Evolutionary conservation across 2,329 filamentous ascomycete species (phyloP), one percentile per base, ranked within the genome.

Genomic region (Arthrobotrys pseudoclavata): DNA sequence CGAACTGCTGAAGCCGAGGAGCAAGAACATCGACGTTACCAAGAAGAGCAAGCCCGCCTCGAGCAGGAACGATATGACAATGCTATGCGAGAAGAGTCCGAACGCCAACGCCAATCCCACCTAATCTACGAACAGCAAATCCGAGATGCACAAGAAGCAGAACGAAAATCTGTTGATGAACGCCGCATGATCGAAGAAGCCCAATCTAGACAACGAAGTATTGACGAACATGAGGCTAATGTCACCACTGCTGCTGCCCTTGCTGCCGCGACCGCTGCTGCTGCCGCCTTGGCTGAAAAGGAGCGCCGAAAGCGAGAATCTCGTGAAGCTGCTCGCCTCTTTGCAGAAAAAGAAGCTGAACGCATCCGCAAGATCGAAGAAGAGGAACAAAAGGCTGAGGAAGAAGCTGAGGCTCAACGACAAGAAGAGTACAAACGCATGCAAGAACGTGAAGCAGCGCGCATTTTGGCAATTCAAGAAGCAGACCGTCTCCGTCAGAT

Each of bases 241-340:
- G 45, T 62, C 34, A 69, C 53, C 9, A 47, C 61, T 0, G 53
- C 61, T 24, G 75, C 68, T 24, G 55, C 60, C 9, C 62, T 69
- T 13, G 75, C 68, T 29, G 62, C 57, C 0, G 68, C 75, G 5
- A 55, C 53, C n/a, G 68, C 62, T 13, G 26, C 71, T 37, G 50
- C 60, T 6, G 55, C 48, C 13, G 71, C 57, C 18, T 22, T 72
- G 47, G 37, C 68, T 13, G 60, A 68, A 40, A 78, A 72, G 22
- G 69, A 78, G 48, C 68, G 67, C 26, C 66, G 72, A 3, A 76
- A 76, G 22, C 66, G 72, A 20, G 72, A 76, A 67, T 63, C 69
- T 15, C 72, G 72, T 62, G 72, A 76, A 26, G 66, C 66, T 29
- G 72, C 72, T 13, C 69, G 61, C 15, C 63, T 48, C 15, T 69